Percentiles rank a stretch among this genome's conserved stretches.
Evolutionary conservation across 2,329 filamentous ascomycete species (phyloP).

Genomic region (Nannizziopsis barbatae): DNA sequence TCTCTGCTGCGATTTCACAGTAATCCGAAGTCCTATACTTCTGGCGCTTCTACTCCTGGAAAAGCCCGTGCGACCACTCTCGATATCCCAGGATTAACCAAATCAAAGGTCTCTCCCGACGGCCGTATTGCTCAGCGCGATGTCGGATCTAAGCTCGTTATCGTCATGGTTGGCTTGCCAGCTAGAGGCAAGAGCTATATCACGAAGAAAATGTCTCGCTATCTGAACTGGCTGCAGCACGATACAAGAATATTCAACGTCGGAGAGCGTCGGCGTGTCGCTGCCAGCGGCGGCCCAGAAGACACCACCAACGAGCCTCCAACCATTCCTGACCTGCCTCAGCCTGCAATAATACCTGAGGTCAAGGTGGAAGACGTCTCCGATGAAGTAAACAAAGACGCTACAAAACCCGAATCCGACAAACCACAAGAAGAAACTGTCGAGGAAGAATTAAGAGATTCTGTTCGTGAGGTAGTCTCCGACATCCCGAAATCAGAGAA

Average conservation of each 20-base stretch:
- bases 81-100: constrained; percentile 92
- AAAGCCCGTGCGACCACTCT: constrained; percentile 82
- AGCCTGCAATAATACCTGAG: not conserved
- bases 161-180: constrained; percentile 95
- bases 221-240: constrained; percentile 94
- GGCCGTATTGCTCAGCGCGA: constrained; percentile 87
- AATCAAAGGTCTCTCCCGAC: constrained; percentile 89
- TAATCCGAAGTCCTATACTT: constrained; percentile 45
- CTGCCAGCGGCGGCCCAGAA: constrained; percentile 40
- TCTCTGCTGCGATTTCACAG: constrained; percentile 7
- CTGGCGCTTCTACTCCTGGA: constrained; percentile 64
- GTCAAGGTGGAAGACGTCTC: not conserved
- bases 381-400: not conserved
- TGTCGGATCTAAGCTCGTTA: constrained; percentile 90
- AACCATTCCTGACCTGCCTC: not conserved
- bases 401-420: not conserved
- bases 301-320: constrained; percentile 4
- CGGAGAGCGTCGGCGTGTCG: constrained; percentile 74
- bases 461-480: constrained; percentile 34
- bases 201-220: constrained; percentile 92
- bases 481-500: constrained; percentile 24
- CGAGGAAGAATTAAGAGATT: constrained; percentile 35
- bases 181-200: constrained; percentile 97
- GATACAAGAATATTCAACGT: constrained; percentile 96
- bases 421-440: constrained; percentile 18